Percentiles rank a stretch among this genome's conserved stretches.
phyloP scores from a whole-genome alignment of 129 eudicot species.

The Flaveria ramosissima region DNA sequence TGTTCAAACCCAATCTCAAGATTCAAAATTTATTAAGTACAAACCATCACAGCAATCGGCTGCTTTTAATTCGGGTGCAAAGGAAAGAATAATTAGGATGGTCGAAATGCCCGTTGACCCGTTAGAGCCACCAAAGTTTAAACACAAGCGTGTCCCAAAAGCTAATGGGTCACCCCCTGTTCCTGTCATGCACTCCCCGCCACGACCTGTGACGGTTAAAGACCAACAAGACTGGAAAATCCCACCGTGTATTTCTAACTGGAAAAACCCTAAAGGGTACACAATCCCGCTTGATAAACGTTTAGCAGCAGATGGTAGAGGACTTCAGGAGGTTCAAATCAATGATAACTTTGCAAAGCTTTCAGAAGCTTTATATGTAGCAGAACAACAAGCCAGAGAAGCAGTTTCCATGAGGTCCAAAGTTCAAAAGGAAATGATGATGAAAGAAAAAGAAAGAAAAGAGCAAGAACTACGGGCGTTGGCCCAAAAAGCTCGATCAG shows the following conservation, averaged over 20 bases:
- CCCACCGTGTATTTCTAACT: conserved; percentile 91
- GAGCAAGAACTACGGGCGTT: conserved; percentile 74
- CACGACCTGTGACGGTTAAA: conserved; percentile 89
- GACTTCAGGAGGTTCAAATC: conserved; percentile 90
- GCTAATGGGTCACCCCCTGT: conserved; percentile 95
- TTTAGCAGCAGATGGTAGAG: conserved; percentile 92
- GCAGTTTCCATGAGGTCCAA: conserved; percentile 82
- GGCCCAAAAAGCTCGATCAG: conserved; percentile 85
- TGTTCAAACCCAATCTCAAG: conserved; percentile 64
- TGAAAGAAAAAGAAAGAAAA: conserved; percentile 86
- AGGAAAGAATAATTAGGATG: conserved; percentile 82
- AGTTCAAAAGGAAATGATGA: conserved; percentile 88
- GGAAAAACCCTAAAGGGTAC: conserved; percentile 95
- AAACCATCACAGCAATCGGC: conserved; percentile 87
- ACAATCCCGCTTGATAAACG: conserved; percentile 94
- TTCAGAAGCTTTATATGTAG: conserved; percentile 81
- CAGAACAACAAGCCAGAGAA: conserved; percentile 88
- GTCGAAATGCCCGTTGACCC: conserved; percentile 97
- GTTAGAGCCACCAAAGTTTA: conserved; percentile 89
- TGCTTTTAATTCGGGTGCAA: conserved; percentile 87
- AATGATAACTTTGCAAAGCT: conserved; percentile 87
- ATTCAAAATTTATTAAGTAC: conserved; percentile 70
- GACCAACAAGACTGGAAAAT: conserved; percentile 97
- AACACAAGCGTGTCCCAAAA: conserved; percentile 89
- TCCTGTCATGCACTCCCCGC: conserved; percentile 93